These are phyloP conservation scores for Haplosporangium sp. DNA, from an alignment of 371 early-diverging fungal genomes.

Conservation along the genomic window DNA sequence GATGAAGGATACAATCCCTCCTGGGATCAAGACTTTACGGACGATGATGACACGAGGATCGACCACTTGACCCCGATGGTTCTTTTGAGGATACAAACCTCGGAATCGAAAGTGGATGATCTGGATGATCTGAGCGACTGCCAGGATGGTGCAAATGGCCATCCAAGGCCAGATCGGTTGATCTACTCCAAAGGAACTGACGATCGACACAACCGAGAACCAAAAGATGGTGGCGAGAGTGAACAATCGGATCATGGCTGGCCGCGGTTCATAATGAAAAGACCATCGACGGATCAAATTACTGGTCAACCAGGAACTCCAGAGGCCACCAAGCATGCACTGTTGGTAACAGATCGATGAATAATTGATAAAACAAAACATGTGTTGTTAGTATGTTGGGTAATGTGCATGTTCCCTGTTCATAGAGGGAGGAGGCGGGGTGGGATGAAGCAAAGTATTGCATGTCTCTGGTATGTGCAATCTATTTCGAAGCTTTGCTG, in stretches of 20 bases:
- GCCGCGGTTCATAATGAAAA: slow-evolving; percentile 68
- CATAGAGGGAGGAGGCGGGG: not conserved
- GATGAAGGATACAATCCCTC: slow-evolving; percentile 60
- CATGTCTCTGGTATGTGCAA: too few relatives aligned
- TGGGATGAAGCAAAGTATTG: not conserved
- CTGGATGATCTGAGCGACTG: slow-evolving; percentile 62
- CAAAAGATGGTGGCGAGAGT: slow-evolving; percentile 65
- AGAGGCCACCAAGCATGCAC: slow-evolving; percentile 67
- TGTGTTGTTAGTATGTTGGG: not conserved
- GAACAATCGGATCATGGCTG: slow-evolving; percentile 67
- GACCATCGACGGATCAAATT: slow-evolving; percentile 72
- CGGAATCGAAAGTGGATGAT: slow-evolving; percentile 60
- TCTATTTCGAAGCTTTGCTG: not conserved
- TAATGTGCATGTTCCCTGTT: not conserved
- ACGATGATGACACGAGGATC: slow-evolving; percentile 59
- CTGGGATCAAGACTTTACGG: slow-evolving; percentile 61
- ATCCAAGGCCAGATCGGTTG: slow-evolving; percentile 68
- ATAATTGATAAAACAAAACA: not conserved
- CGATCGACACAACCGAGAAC: slow-evolving; percentile 61
- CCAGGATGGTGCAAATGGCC: slow-evolving; percentile 59
- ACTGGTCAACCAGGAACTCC: slow-evolving; percentile 69
- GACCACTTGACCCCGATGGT: slow-evolving; percentile 27
- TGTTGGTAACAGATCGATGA: slow-evolving; percentile 10
- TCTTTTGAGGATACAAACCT: slow-evolving; percentile 60
- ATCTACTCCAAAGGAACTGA: slow-evolving; percentile 57